Conservation (phyloP, 371 early-diverging fungal genomes). For the Coemansia sp. region DNA sequence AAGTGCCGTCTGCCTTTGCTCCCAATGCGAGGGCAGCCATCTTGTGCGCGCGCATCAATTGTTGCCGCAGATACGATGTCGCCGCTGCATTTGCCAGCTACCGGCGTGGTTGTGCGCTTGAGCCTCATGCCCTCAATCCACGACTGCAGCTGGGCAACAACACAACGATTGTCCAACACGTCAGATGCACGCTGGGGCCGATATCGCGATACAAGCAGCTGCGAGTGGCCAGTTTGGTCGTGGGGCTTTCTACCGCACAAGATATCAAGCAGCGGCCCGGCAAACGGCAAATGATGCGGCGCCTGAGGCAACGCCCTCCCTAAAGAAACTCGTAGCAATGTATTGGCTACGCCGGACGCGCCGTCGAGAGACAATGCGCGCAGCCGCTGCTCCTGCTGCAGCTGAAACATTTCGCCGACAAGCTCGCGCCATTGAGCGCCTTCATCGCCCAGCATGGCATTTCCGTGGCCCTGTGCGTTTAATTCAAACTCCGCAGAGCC, state of each 20-base stretch:
- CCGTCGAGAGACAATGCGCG: slow-evolving; percentile 1
- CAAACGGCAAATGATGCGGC: slow-evolving; percentile 25
- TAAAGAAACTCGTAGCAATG: neutral
- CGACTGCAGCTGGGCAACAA: slow-evolving; percentile 30
- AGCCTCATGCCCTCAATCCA: slow-evolving; percentile 47
- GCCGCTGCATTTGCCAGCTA: slow-evolving; percentile 9
- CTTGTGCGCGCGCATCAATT: slow-evolving; percentile 5
- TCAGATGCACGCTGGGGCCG: slow-evolving; percentile 31
- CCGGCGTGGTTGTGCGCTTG: slow-evolving; percentile 11
- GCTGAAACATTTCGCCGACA: neutral
- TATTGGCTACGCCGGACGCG: neutral
- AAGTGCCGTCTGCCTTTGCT: neutral
- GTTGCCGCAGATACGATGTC: neutral
- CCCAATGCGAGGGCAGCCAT: neutral
- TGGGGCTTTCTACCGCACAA: neutral
- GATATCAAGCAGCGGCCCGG: slow-evolving; percentile 21
- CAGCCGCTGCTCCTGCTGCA: slow-evolving; percentile 3
- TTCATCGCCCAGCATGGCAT: slow-evolving; percentile 4
- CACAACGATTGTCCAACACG: slow-evolving; percentile 30
- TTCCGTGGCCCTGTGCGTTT: neutral
- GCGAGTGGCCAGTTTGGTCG: neutral
- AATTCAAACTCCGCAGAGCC: neutral
- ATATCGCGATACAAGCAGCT: slow-evolving; percentile 30
- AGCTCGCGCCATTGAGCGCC: slow-evolving; percentile 16
- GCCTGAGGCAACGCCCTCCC: slow-evolving; percentile 4